These are phyloP conservation scores for Sordariomycetes sp. DNA, from an alignment of 2,329 filamentous ascomycete genomes.

Conservation along the genomic window DNA sequence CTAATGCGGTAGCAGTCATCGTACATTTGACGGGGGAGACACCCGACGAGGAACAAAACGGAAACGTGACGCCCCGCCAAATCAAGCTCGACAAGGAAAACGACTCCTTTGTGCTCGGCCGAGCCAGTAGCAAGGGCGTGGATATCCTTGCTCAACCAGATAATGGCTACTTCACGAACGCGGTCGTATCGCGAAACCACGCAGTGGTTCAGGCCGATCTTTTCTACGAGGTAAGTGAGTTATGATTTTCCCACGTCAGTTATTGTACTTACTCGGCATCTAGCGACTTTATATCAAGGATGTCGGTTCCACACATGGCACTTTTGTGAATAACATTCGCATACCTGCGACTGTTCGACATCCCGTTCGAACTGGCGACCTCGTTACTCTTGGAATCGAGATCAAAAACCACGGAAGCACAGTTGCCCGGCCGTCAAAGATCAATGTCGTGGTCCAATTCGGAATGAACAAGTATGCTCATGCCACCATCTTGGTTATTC, in stretches of 20 bases:
- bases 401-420: conserved; percentile 3
- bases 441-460: neutral
- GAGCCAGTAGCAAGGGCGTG: conserved; percentile 4
- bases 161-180: conserved; percentile 7
- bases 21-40: neutral
- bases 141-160: neutral
- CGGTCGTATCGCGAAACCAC: conserved; percentile 6
- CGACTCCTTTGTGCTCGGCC: conserved; percentile 2
- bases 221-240: conserved; percentile 1
- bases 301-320: conserved; percentile 6
- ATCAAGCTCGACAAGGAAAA: conserved; percentile 3
- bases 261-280: neutral
- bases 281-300: conserved; percentile 6
- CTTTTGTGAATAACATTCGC: conserved; percentile 4
- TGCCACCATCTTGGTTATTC: neutral
- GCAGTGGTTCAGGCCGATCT: conserved; percentile 5
- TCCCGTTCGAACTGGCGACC: conserved; percentile 2
- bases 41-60: neutral
- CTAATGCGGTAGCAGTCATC: neutral
- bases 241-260: neutral
- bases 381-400: conserved; percentile 3
- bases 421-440: neutral
- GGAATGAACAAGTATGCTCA: neutral
- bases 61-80: neutral
- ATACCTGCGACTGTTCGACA: neutral